phyloP scores from a whole-genome alignment of 2,329 filamentous ascomycete species.

The Fusarium heterosporum region DNA sequence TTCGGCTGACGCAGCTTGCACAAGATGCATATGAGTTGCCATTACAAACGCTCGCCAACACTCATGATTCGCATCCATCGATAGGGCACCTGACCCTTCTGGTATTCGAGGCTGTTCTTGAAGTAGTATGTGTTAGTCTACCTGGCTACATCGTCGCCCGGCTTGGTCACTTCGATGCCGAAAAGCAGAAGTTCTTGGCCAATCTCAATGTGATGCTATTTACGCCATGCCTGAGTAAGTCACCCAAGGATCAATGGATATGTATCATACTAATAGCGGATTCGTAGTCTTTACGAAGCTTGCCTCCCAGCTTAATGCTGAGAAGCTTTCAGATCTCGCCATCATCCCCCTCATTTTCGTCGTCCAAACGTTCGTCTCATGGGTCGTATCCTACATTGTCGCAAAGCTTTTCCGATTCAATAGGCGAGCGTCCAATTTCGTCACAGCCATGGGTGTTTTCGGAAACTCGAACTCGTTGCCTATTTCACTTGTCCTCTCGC shows the following conservation, averaged over 20 bases:
- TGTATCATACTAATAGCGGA: slow-evolving; percentile 36
- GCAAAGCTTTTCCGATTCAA: slow-evolving; percentile 82
- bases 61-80: slow-evolving; percentile 70
- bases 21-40: slow-evolving; percentile 57
- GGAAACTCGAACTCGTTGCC: slow-evolving; percentile 98
- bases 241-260: neutral
- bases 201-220: slow-evolving; percentile 97
- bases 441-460: slow-evolving; percentile 96
- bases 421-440: slow-evolving; percentile 90
- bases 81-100: slow-evolving; percentile 78
- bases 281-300: slow-evolving; percentile 91
- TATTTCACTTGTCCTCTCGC: slow-evolving; percentile 93
- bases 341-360: slow-evolving; percentile 96
- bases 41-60: slow-evolving; percentile 55
- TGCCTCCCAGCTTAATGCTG: slow-evolving; percentile 90
- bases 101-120: slow-evolving; percentile 93
- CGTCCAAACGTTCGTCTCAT: slow-evolving; percentile 89
- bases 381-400: slow-evolving; percentile 76
- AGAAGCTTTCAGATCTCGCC: slow-evolving; percentile 88
- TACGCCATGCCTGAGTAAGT: slow-evolving; percentile 90
- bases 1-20: slow-evolving; percentile 56
- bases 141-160: slow-evolving; percentile 94
- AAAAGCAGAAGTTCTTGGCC: slow-evolving; percentile 95
- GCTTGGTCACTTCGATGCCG: slow-evolving; percentile 92
- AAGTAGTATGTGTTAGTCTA: slow-evolving; percentile 93